These are phyloP conservation scores for Ordospora pajunii DNA, from an alignment of 371 early-diverging fungal genomes.

Conservation along the genomic window DNA sequence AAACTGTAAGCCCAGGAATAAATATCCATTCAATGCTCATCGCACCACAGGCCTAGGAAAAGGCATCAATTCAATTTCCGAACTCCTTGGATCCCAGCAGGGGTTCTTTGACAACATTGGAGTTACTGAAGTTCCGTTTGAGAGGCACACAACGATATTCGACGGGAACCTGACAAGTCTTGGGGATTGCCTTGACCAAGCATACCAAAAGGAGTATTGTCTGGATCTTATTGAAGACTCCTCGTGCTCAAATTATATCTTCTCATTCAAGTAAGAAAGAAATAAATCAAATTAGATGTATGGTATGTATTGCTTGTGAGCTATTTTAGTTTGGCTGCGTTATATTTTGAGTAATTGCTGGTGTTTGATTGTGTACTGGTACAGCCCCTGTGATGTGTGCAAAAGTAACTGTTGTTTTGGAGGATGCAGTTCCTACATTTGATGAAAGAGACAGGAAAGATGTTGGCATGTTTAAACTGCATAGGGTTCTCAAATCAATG, in stretches of 20 bases:
- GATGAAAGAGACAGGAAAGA: neutral
- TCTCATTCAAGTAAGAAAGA: conserved; percentile 50
- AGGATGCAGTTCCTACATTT: neutral
- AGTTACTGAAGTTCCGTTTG: conserved; percentile 55
- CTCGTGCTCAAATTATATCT: conserved; percentile 26
- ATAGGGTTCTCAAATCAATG: neutral
- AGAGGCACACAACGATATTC: conserved; percentile 54
- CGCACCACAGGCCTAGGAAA: neutral
- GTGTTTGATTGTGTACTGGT: neutral
- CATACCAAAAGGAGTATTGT: neutral
- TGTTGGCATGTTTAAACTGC: neutral
- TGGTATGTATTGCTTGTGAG: neutral
- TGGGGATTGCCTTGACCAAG: conserved; percentile 27
- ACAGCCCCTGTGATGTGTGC: neutral
- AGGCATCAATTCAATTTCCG: conserved; percentile 39
- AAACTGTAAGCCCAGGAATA: conserved; percentile 24
- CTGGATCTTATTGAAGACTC: conserved; percentile 4
- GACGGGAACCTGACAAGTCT: conserved; percentile 56
- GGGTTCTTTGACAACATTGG: conserved; percentile 57
- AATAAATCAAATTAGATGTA: conserved; percentile 17
- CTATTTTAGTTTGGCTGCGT: neutral
- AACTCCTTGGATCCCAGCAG: conserved; percentile 48
- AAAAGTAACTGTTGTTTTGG: neutral
- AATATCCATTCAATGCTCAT: conserved; percentile 2
- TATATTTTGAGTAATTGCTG: neutral